phyloP scores from a whole-genome alignment of 768 basidiomycete genomes.

The Termitomyces eurrhizus region DNA sequence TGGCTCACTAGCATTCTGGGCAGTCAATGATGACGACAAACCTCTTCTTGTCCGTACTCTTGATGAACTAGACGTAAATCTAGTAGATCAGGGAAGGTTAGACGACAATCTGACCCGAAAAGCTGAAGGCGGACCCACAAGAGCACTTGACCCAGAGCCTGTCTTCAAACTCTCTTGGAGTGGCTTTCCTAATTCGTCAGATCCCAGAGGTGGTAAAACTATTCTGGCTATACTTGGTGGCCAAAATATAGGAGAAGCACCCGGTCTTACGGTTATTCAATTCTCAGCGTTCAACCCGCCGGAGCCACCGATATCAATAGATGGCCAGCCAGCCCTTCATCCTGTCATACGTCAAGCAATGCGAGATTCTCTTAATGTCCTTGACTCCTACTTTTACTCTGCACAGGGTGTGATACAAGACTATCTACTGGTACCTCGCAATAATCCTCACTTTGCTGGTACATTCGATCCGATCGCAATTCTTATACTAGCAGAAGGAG shows the following conservation, averaged over 20 bases:
- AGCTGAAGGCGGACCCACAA: slow-evolving; percentile 13
- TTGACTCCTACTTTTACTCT: slow-evolving; percentile 52
- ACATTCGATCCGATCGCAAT: slow-evolving; percentile 68
- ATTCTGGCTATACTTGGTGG: slow-evolving; percentile 79
- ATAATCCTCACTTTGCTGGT: slow-evolving; percentile 65
- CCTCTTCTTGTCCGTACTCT: slow-evolving; percentile 75
- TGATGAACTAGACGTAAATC: slow-evolving; percentile 47
- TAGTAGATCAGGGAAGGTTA: slow-evolving; percentile 45
- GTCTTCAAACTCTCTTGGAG: slow-evolving; percentile 89
- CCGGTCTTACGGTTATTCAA: slow-evolving; percentile 66
- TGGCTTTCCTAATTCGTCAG: slow-evolving; percentile 60
- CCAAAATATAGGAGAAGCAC: slow-evolving; percentile 42
- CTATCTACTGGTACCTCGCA: slow-evolving; percentile 69
- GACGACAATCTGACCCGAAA: slow-evolving; percentile 34
- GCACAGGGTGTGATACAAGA: slow-evolving; percentile 66
- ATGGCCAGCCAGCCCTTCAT: slow-evolving; percentile 27
- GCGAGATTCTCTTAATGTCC: slow-evolving; percentile 49
- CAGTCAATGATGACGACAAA: slow-evolving; percentile 70
- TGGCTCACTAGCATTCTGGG: slow-evolving; percentile 83
- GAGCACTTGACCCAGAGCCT: slow-evolving; percentile 50
- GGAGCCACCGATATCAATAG: slow-evolving; percentile 34
- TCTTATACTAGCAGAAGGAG: slow-evolving; percentile 53
- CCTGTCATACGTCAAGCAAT: slow-evolving; percentile 58
- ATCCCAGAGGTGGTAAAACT: slow-evolving; percentile 69
- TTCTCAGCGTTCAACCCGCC: slow-evolving; percentile 62